Evolutionary conservation across 2,329 filamentous ascomycete genomes (phyloP), one percentile per base, ranked within the genome.

Genomic region (Teratosphaeria zuluensis): DNA sequence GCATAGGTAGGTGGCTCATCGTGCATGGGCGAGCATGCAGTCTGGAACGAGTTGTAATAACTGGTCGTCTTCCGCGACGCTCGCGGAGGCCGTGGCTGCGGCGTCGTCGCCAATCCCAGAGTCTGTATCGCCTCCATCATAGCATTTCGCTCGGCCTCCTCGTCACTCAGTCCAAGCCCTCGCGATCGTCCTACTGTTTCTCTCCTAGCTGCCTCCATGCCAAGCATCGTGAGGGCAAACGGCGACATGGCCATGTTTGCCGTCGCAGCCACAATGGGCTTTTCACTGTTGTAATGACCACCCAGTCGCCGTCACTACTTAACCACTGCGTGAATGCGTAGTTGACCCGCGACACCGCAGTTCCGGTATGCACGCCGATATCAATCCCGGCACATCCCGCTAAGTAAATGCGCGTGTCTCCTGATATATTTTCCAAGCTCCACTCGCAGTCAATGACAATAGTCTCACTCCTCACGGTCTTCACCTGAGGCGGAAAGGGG

Each of bases 31-130:
- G 65, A 57, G 61, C 70, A 72, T 14, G 62, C 58, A 1, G 70
- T 71, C 55, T 72, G 70, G 61, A 73, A 74, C 28, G 62, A 53
- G 57, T 70, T 70, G 66, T 70, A 69, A 58, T 74, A 66, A 56
- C 71, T 73, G 33, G 67, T 70, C 30, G 65, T 61, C 61, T 67
- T 63, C 33, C 65, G 56, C 8, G 62, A 57, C 11, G 58, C 42
- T 38, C 64, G 59, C 21, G 62, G 51, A 12, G 60, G 54, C 33
- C 59, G 54, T 32, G 14, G 48, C 19, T 56, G 42, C 51, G 24
- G 51, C 33, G 30, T 30, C 53, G 51, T 46, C 51, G 32, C 1
- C 52, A 53, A 21, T 3, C 42, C 42, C 6, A 48, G 9, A 19
- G 21, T 31, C 28, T 32, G 28, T 5, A 53, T 53, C n/a, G 52